Evolutionary conservation across 345 rosid species (phyloP).

Genomic region (Hypericum androsaemum): DNA sequence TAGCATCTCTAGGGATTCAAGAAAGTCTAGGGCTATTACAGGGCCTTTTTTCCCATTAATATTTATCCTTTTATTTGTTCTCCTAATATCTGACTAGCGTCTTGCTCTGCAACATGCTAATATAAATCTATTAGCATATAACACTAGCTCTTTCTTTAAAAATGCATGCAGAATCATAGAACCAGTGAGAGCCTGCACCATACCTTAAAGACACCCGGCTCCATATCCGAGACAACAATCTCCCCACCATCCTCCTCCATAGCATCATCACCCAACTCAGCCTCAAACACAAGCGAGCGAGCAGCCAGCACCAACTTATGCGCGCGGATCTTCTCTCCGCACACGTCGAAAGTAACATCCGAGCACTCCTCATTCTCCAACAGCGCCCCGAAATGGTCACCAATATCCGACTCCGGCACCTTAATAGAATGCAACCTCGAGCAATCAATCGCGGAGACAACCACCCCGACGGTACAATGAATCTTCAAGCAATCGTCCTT

Average conservation of each 20-base stretch:
- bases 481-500: conserved; percentile 87
- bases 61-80: too few relatives aligned
- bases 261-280: conserved; percentile 50
- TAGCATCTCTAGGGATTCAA: too few relatives aligned
- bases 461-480: conserved; percentile 90
- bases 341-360: conserved; percentile 65
- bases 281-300: conserved; percentile 73
- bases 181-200: background rate
- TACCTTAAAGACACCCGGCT: conserved; percentile 87
- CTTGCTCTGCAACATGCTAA: too few relatives aligned
- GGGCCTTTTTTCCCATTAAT: too few relatives aligned
- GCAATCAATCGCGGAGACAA: conserved; percentile 73
- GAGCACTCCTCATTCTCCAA: conserved; percentile 77
- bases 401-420: conserved; percentile 86
- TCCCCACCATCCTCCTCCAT: conserved; percentile 49
- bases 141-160: too few relatives aligned
- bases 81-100: too few relatives aligned
- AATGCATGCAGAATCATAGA: background rate
- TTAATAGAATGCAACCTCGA: conserved; percentile 65
- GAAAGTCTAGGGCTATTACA: too few relatives aligned
- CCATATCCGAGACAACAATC: conserved; percentile 55
- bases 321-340: conserved; percentile 64
- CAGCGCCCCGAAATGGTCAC: conserved; percentile 61
- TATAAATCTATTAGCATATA: too few relatives aligned
- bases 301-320: conserved; percentile 82